Evolutionary conservation across 257 asterid genomes (phyloP).

Genomic region (Euphrasia confusa): DNA sequence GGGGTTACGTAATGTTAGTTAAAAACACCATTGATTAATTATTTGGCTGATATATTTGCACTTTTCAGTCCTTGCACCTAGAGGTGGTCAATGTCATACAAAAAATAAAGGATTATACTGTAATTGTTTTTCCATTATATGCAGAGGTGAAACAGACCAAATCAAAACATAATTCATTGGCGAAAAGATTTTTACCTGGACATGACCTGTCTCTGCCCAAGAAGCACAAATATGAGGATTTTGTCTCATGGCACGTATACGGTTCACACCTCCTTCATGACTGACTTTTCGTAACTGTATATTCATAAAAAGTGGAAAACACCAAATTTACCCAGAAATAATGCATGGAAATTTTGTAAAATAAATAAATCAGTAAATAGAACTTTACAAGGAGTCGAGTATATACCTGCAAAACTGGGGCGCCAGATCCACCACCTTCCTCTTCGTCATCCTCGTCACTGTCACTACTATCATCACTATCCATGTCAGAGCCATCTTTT

Average conservation of each 20-base stretch:
- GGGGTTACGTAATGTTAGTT: neutral
- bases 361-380: neutral
- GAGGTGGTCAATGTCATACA: no score
- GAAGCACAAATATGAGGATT: slow-evolving; percentile 87
- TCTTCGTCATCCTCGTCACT: slow-evolving; percentile 57
- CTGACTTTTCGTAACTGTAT: slow-evolving; percentile 56
- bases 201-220: slow-evolving; percentile 80
- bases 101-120: no score
- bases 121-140: no score
- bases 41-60: no score
- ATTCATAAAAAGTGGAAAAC: slow-evolving; percentile 21
- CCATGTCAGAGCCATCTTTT: slow-evolving; percentile 65
- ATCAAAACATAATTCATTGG: neutral
- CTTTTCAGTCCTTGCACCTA: no score
- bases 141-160: no score
- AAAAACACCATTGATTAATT: no score
- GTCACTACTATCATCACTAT: slow-evolving; percentile 76
- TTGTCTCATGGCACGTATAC: slow-evolving; percentile 91
- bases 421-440: slow-evolving; percentile 36
- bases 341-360: neutral
- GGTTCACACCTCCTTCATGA: slow-evolving; percentile 82
- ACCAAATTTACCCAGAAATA: neutral
- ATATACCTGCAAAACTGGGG: slow-evolving; percentile 67
- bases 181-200: slow-evolving; percentile 50
- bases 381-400: neutral